A percentile compares a stretch with the other conserved stretches of the same genome.
These are phyloP conservation scores for Didymella pomorum DNA, from an alignment of 2,329 filamentous ascomycete species.

Conservation along the genomic window DNA sequence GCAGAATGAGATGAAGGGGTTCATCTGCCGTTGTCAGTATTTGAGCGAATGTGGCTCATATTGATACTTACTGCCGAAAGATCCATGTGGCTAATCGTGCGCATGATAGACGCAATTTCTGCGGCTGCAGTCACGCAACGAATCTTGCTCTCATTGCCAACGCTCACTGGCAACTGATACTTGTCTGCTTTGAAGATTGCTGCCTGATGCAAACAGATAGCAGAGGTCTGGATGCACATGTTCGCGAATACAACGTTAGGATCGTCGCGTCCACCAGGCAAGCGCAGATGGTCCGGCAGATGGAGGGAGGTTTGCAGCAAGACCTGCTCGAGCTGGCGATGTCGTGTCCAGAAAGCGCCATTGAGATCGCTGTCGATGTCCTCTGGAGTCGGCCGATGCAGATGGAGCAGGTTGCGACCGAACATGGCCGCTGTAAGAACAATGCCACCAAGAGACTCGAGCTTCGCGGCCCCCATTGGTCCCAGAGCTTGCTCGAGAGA, in stretches of 20 bases:
- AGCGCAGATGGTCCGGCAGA: conserved; percentile 79
- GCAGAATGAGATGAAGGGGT: conserved; percentile 94
- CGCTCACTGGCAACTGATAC: conserved; percentile 76
- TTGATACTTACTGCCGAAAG: conserved; percentile 72
- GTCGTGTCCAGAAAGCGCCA: conserved; percentile 94
- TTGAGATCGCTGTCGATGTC: conserved; percentile 88
- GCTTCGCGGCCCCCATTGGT: conserved; percentile 73
- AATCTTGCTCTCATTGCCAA: conserved; percentile 89
- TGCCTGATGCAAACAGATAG: conserved; percentile 96
- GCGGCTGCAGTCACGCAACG: conserved; percentile 92
- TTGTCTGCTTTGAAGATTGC: conserved; percentile 98
- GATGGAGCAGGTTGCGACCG: conserved; percentile 87
- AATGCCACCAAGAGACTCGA: conserved; percentile 82
- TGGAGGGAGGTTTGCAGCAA: conserved; percentile 85
- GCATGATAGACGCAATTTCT: conserved; percentile 94
- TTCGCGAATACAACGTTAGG: conserved; percentile 92
- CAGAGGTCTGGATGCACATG: conserved; percentile 96
- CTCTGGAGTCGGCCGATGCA: conserved; percentile 83
- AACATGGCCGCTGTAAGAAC: conserved; percentile 88
- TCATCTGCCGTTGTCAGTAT: conserved; percentile 70
- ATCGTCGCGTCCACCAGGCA: conserved; percentile 77
- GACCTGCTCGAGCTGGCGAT: conserved; percentile 87
- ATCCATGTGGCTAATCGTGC: conserved; percentile 90
- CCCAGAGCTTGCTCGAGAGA: conserved; percentile 74
- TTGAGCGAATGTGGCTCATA: background rate